Conservation (phyloP, 2,329 filamentous ascomycete genomes). For the Boeremia lycopersici region DNA sequence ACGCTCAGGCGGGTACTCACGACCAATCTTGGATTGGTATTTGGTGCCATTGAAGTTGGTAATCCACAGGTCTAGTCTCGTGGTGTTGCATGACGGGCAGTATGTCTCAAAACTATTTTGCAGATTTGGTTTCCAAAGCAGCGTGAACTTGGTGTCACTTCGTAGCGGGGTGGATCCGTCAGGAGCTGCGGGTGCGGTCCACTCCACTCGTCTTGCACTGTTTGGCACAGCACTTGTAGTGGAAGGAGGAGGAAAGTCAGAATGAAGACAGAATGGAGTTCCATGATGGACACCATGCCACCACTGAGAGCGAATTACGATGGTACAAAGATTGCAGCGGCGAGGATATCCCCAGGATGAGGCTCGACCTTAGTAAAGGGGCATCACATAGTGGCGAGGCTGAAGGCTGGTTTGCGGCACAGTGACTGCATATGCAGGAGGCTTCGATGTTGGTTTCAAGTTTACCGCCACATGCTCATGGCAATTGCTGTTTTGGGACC, state of each 20-base stretch:
- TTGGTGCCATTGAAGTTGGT: constrained; percentile 18
- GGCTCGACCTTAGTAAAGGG: background rate
- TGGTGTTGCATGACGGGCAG: constrained; percentile 16
- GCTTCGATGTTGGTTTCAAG: background rate
- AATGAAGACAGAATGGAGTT: constrained; percentile 1
- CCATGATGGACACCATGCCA: constrained; percentile 1
- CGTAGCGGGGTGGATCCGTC: constrained; percentile 22
- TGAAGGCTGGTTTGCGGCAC: constrained; percentile 4
- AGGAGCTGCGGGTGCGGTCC: constrained; percentile 24
- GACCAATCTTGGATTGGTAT: constrained; percentile 21
- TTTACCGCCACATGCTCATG: background rate
- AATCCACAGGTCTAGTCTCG: constrained; percentile 24
- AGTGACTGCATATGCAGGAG: constrained; percentile 5
- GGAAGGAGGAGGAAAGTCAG: constrained; percentile 6
- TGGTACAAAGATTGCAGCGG: no score
- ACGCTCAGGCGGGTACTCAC: constrained; percentile 10
- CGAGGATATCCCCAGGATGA: background rate
- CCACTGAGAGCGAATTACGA: background rate
- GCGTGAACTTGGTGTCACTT: constrained; percentile 18
- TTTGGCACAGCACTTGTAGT: constrained; percentile 19
- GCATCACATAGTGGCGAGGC: no score
- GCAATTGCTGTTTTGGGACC: background rate
- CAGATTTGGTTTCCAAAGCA: constrained; percentile 22
- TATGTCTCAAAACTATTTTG: constrained; percentile 11
- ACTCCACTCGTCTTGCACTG: constrained; percentile 22